Evolutionary conservation across 768 basidiomycete genomes (phyloP), one percentile per base, ranked within the genome.

Genomic region (Pisolithus tinctorius): DNA sequence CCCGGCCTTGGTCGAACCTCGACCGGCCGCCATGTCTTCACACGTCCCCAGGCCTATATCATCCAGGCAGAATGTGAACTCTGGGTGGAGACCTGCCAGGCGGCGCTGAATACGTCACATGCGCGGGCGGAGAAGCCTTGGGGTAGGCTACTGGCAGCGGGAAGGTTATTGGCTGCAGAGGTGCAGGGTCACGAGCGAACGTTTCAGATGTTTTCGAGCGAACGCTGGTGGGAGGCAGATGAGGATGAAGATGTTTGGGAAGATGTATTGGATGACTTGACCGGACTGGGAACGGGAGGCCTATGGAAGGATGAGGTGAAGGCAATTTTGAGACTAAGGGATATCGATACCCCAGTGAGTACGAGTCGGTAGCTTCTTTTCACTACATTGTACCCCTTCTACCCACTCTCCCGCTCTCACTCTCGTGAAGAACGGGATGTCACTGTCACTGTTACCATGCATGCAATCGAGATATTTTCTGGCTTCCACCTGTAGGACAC

Each of bases 51-150:
- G 49, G 88, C 85, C 4, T 76, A 73, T 52, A 69, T 71, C 20
- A 75, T 95, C 20, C 72, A 72, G 20, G 77, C 78, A 1, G 93
- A 98, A 66, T 82, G 81, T 71, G 78, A 83, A 61, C 74, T 91
- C 45, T 93, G 93, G 93, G 75, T 85, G 5, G 86, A 90, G 68
- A 86, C 88, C 6, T 88, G 83, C 52, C 78, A 80, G 26, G 68
- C 71, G 20, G 84, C 82, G 2, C 68, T 92, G 37, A 63, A 54
- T n/a, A 58, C 57, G n/a, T 66, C 66, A 17, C 74, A 64, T 58
- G 71, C 67, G 48, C 77, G 82, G 16, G 76, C 85, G 1, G 85
- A 86, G 61, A 78, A 77, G 0, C 88, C 91, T 3, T 95, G 94
- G 93, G 70, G 77, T 46, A 75, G 75, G 50, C 71, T 94, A 36